Evolutionary conservation across 108 stramenopile species (phyloP), one percentile per base, ranked within the genome.

Genomic region (Nannochloropsis gaditana): DNA sequence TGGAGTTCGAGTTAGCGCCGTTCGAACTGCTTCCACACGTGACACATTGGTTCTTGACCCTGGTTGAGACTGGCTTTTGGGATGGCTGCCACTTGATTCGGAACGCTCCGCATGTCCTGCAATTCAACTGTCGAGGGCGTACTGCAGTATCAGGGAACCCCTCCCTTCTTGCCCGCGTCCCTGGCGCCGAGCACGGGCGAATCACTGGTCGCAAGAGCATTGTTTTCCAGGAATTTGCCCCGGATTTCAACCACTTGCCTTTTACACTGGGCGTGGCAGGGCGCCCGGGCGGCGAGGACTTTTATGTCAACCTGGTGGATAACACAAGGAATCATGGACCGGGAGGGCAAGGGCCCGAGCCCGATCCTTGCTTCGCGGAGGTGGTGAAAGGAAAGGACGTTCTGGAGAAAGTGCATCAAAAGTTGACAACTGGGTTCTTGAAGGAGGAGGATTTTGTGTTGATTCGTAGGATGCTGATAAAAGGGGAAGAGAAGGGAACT

Each of bases 201-300:
- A 73, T 73, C 15, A 8, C 19, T 73, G 59, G 59, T 15, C n/a
- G 4, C n/a, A 15, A 73, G 6, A 73, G 59, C n/a, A 73, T 73
- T 73, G 59, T 73, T n/a, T 73, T 73, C 59, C 59, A 73, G n/a
- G 59, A 73, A 73, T 73, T 73, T n/a, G 15, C 59, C 59, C 59
- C 59, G 15, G 59, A 73, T n/a, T 73, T 73, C 59, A 73, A 73
- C 59, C 59, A 73, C n/a, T 73, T 73, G n/a, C 59, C 59, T 15
- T 73, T 73, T 73, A 73, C 59, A n/a, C 59, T 73, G 3, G 59
- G 59, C n/a, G 59, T 93, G 83, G 93, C 94, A 1, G 94, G 94
- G 3, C 87, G 95, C 59, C 96, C 96, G 9, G 94, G 94, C 43
- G 97, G 97, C 42, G 95, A 95, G 0, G 95, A 95, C 79, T 95